These are phyloP conservation scores for Oxyria digyna DNA, from an alignment of 148 eudicot genomes.

Conservation along the genomic window DNA sequence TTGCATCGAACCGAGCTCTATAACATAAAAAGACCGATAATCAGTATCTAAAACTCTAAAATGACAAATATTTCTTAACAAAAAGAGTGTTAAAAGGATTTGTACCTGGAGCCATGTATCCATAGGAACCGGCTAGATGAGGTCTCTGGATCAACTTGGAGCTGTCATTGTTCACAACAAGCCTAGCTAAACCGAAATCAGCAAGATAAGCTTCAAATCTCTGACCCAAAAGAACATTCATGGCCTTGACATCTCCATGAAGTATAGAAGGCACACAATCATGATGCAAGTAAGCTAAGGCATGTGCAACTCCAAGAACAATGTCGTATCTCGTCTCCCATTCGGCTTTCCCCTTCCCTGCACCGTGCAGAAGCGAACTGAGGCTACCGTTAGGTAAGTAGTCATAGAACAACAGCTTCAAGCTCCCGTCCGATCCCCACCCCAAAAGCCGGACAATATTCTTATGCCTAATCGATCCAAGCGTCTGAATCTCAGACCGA, in stretches of 20 bases:
- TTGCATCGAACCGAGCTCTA: constrained; percentile 82
- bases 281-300: constrained; percentile 85
- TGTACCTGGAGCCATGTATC: constrained; percentile 98
- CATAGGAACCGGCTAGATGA: constrained; percentile 88
- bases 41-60: no score
- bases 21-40: background rate
- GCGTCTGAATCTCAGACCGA: constrained; percentile 67
- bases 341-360: constrained; percentile 65
- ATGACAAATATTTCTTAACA: background rate
- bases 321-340: constrained; percentile 80
- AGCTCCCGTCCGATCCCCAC: constrained; percentile 63
- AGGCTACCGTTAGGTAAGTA: constrained; percentile 88
- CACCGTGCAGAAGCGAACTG: constrained; percentile 87
- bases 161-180: constrained; percentile 19
- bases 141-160: constrained; percentile 50
- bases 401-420: constrained; percentile 78
- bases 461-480: constrained; percentile 85
- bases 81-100: background rate
- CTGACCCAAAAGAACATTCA: constrained; percentile 82
- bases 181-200: constrained; percentile 85
- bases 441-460: constrained; percentile 85
- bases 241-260: constrained; percentile 94
- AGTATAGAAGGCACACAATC: constrained; percentile 82
- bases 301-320: constrained; percentile 84
- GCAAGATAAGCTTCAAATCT: constrained; percentile 75